Conservation (phyloP, 2,329 filamentous ascomycete species). For the Teratosphaeria pseudoeucalypti region DNA sequence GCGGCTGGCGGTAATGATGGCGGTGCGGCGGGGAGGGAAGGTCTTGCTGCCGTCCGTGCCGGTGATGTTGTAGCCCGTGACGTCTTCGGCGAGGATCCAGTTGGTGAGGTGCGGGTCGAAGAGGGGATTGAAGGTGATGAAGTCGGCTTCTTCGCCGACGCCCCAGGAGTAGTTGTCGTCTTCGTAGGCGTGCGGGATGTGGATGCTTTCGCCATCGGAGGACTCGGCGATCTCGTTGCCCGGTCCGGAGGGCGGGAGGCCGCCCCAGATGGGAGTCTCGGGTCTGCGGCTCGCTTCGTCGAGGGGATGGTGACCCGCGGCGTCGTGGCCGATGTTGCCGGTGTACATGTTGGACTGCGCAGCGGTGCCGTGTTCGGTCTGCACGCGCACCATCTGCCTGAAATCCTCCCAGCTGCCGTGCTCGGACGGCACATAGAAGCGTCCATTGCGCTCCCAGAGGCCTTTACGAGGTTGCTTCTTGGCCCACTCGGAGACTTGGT, state of each 20-base stretch:
- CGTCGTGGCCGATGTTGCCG: constrained; percentile 20
- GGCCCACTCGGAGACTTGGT: constrained; percentile 56
- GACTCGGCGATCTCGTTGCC: constrained; percentile 40
- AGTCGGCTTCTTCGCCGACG: constrained; percentile 60
- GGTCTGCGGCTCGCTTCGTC: constrained; percentile 30
- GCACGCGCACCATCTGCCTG: constrained; percentile 50
- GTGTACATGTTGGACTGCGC: constrained; percentile 35
- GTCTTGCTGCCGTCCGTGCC: constrained; percentile 22
- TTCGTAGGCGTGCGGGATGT: constrained; percentile 47
- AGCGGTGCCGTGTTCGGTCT: constrained; percentile 46
- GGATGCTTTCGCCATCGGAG: constrained; percentile 41
- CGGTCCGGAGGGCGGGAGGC: constrained; percentile 30
- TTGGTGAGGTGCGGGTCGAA: constrained; percentile 62
- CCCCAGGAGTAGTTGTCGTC: constrained; percentile 52
- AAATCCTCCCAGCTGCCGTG: constrained; percentile 68
- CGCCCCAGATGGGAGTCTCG: constrained; percentile 41
- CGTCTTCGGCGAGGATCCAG: constrained; percentile 62
- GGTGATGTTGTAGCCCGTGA: constrained; percentile 54
- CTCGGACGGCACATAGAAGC: constrained; percentile 63
- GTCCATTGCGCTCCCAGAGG: constrained; percentile 67
- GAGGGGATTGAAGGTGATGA: constrained; percentile 68
- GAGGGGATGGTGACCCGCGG: constrained; percentile 29
- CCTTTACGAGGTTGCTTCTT: constrained; percentile 56
- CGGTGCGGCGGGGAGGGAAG: constrained; percentile 55
- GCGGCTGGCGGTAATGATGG: constrained; percentile 62